phyloP scores from a whole-genome alignment of 495 filamentous ascomycete species.

The Annulohypoxylon moriforme region DNA sequence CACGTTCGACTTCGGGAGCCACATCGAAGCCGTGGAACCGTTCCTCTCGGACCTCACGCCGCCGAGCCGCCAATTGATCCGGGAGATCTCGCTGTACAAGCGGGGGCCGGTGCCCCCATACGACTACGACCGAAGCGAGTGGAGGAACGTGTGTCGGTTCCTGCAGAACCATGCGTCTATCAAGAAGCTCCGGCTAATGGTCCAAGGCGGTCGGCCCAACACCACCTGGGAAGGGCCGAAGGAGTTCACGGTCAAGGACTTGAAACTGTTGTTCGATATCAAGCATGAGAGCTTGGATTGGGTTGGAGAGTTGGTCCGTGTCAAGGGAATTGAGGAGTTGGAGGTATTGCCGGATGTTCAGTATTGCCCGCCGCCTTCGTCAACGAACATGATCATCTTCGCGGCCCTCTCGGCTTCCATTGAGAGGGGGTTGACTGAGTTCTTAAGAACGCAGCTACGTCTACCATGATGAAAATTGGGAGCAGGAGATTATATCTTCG shows the following conservation, averaged over 20 bases:
- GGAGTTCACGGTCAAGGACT: slow-evolving; percentile 54
- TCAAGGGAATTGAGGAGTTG: slow-evolving; percentile 55
- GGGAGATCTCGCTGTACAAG: slow-evolving; percentile 60
- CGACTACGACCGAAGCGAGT: slow-evolving; percentile 65
- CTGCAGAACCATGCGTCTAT: slow-evolving; percentile 50
- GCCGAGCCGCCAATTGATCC: slow-evolving; percentile 54
- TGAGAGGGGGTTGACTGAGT: slow-evolving; percentile 61
- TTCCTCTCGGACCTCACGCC: slow-evolving; percentile 66
- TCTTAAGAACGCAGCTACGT: slow-evolving; percentile 51
- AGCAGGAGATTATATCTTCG: not conserved
- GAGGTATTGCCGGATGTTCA: slow-evolving; percentile 56
- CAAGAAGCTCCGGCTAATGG: slow-evolving; percentile 54
- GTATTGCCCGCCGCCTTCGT: slow-evolving; percentile 53
- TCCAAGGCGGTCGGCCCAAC: slow-evolving; percentile 59
- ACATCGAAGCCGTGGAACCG: slow-evolving; percentile 65
- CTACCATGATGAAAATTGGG: slow-evolving; percentile 17
- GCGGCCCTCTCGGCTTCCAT: slow-evolving; percentile 64
- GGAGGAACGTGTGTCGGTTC: slow-evolving; percentile 58
- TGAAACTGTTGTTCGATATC: slow-evolving; percentile 52
- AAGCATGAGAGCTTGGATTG: slow-evolving; percentile 61
- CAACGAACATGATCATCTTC: slow-evolving; percentile 59
- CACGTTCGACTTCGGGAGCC: slow-evolving; percentile 62
- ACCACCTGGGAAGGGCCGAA: slow-evolving; percentile 54
- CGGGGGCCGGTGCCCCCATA: slow-evolving; percentile 58
- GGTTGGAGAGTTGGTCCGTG: slow-evolving; percentile 56